Base-by-base conservation (phyloP, 352 stramenopile species). In the Phytophthora europaea region DNA sequence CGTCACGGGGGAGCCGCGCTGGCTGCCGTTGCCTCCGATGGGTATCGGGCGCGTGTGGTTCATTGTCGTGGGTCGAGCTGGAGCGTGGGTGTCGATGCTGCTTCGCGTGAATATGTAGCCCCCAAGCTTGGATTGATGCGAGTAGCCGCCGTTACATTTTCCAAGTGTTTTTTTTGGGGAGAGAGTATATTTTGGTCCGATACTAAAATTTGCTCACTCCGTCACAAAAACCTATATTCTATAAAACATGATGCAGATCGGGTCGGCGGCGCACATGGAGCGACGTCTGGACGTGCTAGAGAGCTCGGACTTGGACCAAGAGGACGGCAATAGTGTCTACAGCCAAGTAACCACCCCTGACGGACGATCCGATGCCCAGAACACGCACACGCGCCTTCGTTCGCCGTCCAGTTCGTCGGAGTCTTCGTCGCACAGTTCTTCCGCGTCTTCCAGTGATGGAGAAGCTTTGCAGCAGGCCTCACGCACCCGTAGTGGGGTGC, bases 1-100 rank as follows among this genome's bases (percentile, higher is more conserved):
- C 10, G 73, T 62, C 22, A 56, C 58, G 26, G 77, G 77, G 58
- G 83, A 91, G 20, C 72, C 76, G 58, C 81, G 83, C 64, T 87
- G 81, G 16, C 79, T 88, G 38, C 80, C 70, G 56, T 54, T 78
- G 64, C 73, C 51, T 59, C 77, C 76, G 51, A 91, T 91, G 4
- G 78, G 83, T 65, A 89, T 91, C 28, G 83, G 83, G 22, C 83
- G 81, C 58, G 81, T 83, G 31, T 71, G 74, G 20, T 76, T 76
- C 82, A 89, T 85, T 12, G 6, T 38, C 12, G 33, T 20, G 28
- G 20, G 64, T 58, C 48, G 36, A 65, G 57, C 47, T 53, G n/a
- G 52, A 34, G 50, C 36, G 22, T 13, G 13, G 13, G 31, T 16
- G 43, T 43, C 36, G 36, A 15, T 43, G 36, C 36, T 45, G 36